A percentile compares a stretch with the other conserved stretches of the same genome.
These are phyloP conservation scores for Pichia ethanolica DNA, from an alignment of 805 yeast species.

Conservation along the genomic window DNA sequence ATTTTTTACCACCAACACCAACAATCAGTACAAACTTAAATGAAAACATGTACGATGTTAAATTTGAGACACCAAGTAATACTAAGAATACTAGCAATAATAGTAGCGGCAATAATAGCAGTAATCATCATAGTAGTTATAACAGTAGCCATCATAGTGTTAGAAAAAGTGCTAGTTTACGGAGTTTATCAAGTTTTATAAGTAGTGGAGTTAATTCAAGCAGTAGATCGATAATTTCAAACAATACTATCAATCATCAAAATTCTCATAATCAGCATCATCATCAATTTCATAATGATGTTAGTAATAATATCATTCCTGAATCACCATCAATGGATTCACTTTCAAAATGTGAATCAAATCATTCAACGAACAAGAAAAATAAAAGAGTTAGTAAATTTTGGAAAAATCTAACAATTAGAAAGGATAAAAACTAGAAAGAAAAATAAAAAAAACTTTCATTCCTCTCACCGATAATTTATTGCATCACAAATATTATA, in stretches of 20 bases:
- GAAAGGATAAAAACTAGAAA: not conserved
- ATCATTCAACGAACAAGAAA: not conserved
- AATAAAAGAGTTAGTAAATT: conserved; percentile 2
- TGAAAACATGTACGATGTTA: not conserved
- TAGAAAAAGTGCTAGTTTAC: not conserved
- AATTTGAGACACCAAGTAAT: not conserved
- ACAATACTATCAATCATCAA: not conserved
- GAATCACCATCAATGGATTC: not conserved
- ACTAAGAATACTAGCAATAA: no score
- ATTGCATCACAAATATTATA: no score
- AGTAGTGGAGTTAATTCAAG: not conserved
- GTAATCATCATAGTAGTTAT: no score
- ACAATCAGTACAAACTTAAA: no score
- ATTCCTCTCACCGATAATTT: not conserved
- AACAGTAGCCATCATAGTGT: not conserved
- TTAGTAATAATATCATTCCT: not conserved
- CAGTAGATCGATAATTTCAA: not conserved
- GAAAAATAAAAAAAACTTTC: not conserved
- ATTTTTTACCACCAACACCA: conserved; percentile 1
- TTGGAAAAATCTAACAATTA: conserved; percentile 2
- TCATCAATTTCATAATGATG: not conserved
- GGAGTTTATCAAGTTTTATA: conserved; percentile 11
- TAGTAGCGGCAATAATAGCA: no score
- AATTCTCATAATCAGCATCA: not conserved
- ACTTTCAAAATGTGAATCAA: not conserved